Conservation (phyloP, 257 asterid genomes). For the Nicotiana noctiflora region DNA sequence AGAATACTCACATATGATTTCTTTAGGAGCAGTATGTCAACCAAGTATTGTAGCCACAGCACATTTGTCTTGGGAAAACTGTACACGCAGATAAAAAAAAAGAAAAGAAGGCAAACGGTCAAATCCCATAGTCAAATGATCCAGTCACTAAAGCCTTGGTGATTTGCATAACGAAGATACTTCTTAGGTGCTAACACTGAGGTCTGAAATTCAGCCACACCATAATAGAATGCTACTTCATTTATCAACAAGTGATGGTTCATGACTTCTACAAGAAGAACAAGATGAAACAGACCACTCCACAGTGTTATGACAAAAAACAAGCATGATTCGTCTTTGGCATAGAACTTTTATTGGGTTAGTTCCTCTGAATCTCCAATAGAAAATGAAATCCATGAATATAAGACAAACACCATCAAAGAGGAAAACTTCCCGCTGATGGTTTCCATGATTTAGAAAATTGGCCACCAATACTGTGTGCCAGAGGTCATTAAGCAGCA, state of each 20-base stretch:
- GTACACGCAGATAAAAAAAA: constrained; percentile 3
- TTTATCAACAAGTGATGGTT: background rate
- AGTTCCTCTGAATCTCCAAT: background rate
- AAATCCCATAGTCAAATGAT: background rate
- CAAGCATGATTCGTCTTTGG: background rate
- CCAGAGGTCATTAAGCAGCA: background rate
- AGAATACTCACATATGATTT: constrained; percentile 69
- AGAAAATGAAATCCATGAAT: background rate
- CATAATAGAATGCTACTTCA: background rate
- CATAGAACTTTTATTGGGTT: background rate
- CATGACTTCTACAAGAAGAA: background rate
- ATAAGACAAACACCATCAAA: background rate
- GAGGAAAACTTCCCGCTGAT: background rate
- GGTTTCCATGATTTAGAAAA: background rate
- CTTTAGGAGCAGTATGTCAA: constrained; percentile 68
- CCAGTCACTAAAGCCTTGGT: background rate
- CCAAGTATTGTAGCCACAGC: constrained; percentile 84
- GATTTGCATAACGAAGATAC: background rate
- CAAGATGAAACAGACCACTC: background rate
- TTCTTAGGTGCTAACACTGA: background rate
- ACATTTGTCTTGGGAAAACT: constrained; percentile 95
- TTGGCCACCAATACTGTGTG: background rate
- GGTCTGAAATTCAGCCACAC: constrained; percentile 3
- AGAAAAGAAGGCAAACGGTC: background rate
- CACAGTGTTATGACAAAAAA: background rate